These are phyloP conservation scores for Daucus carota DNA, from an alignment of 129 eudicot species.

Conservation along the genomic window DNA sequence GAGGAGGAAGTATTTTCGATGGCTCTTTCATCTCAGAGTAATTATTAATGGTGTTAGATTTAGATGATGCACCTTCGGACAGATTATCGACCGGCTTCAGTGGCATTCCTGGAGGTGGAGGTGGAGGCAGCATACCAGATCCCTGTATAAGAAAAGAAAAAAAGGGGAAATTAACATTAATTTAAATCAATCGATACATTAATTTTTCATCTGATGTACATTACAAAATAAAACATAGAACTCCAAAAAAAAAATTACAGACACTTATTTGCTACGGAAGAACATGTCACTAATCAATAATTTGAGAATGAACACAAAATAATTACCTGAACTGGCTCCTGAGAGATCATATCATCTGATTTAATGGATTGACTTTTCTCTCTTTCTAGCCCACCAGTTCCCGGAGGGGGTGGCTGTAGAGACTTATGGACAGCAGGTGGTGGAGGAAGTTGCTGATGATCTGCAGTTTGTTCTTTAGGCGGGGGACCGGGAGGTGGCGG, in stretches of 20 bases:
- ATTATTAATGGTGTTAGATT: slow-evolving; percentile 27
- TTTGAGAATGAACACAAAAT: not conserved
- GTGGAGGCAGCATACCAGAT: slow-evolving; percentile 57
- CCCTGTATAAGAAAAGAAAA: slow-evolving; percentile 23
- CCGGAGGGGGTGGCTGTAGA: slow-evolving; percentile 65
- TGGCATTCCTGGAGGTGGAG: slow-evolving; percentile 72
- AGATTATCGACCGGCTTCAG: slow-evolving; percentile 28
- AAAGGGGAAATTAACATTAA: not conserved
- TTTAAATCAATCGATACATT: not conserved
- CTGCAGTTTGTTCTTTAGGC: slow-evolving; percentile 32
- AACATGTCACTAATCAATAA: too few relatives aligned
- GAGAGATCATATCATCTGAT: slow-evolving; percentile 35
- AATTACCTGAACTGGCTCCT: slow-evolving; percentile 36
- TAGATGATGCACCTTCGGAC: slow-evolving; percentile 38
- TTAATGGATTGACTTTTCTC: slow-evolving; percentile 34
- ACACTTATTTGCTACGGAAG: not conserved
- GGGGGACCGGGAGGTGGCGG: slow-evolving; percentile 51
- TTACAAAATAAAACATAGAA: too few relatives aligned
- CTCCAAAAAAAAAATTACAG: not conserved
- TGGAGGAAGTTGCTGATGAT: slow-evolving; percentile 52
- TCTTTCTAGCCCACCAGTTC: slow-evolving; percentile 39
- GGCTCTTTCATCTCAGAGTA: slow-evolving; percentile 39
- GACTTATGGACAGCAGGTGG: slow-evolving; percentile 60
- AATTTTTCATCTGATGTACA: not conserved
- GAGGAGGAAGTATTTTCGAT: slow-evolving; percentile 56